Evolutionary conservation across 768 basidiomycete genomes (phyloP).

Genomic region (Neoboletus subvelutipes): DNA sequence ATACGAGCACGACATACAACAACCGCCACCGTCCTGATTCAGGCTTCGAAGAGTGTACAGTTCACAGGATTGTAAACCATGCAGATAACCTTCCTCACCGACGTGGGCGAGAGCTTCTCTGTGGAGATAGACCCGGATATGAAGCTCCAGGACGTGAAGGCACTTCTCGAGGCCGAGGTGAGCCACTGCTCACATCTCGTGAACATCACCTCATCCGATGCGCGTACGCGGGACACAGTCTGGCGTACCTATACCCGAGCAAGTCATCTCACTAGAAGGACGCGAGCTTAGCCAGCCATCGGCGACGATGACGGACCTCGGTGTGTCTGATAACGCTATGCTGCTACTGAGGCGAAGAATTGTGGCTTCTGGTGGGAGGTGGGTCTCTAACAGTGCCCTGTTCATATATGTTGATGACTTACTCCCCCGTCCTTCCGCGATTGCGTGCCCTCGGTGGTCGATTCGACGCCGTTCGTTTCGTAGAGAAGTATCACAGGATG

Average conservation of each 20-base stretch:
- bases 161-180: conserved; percentile 93
- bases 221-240: conserved; percentile 46
- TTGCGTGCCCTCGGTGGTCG: background rate
- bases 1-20: background rate
- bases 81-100: conserved; percentile 72
- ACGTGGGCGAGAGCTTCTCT: conserved; percentile 58
- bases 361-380: conserved; percentile 43
- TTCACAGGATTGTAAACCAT: conserved; percentile 38
- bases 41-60: background rate
- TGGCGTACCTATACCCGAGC: conserved; percentile 67
- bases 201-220: background rate
- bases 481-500: conserved; percentile 73
- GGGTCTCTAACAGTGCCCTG: background rate
- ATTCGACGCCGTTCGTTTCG: background rate
- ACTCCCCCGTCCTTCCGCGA: background rate
- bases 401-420: background rate
- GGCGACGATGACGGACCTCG: conserved; percentile 65
- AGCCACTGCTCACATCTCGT: conserved; percentile 26
- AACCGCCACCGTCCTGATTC: background rate
- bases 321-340: conserved; percentile 61
- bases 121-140: conserved; percentile 89
- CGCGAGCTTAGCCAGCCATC: conserved; percentile 65
- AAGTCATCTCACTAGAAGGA: conserved; percentile 67
- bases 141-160: conserved; percentile 92
- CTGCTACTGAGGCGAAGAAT: conserved; percentile 67